Evolutionary conservation across 129 eudicot species (phyloP), one percentile per base, ranked within the genome.

Genomic region (Lonicera japonica): DNA sequence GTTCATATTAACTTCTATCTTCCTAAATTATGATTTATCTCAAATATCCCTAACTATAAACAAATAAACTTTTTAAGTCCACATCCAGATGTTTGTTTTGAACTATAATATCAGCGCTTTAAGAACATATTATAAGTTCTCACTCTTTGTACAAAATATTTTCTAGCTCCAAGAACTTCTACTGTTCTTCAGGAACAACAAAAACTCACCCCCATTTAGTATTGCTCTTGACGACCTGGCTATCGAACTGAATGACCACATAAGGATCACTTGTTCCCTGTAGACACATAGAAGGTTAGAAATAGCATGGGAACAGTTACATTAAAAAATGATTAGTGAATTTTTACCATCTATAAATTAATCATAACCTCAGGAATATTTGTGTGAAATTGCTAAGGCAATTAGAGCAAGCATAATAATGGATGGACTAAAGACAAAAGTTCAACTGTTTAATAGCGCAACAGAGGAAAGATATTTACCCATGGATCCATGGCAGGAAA

Each of bases 261-360:
- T 92, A 87, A 58, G 98, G 98, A 76, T 92, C 96, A 72, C 98
- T 92, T 56, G 96, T 92, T 69, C 98, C 98, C 98, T 92, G 86
- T 50, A 63, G 77, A 39, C 41, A 67, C 70, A 62, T n/a, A 38
- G 24, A 75, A 71, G 64, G n/a, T 48, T 15, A 25, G 60, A 17
- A 54, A 66, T 58, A 41, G 36, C 34, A 58, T n/a, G 52, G 16
- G 25, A 55, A 21, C 46, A 38, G 14, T 15, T 16, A 50, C 29
- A 69, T 13, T 50, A 24, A 23, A 18, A 8, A 25, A 21, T 20
- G 54, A 59, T 51, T 51, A 25, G 17, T 18, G 45, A 45, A 8
- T 53, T 14, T n/a, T 21, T 24, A 54, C 7, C 14, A 8, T 21
- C 40, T 18, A 38, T 40, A 25, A 11, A 34, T 12, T 24, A 20